These are phyloP conservation scores for Annona squamosa DNA, from an alignment of 164 flowering plant genomes.

Conservation along the genomic window DNA sequence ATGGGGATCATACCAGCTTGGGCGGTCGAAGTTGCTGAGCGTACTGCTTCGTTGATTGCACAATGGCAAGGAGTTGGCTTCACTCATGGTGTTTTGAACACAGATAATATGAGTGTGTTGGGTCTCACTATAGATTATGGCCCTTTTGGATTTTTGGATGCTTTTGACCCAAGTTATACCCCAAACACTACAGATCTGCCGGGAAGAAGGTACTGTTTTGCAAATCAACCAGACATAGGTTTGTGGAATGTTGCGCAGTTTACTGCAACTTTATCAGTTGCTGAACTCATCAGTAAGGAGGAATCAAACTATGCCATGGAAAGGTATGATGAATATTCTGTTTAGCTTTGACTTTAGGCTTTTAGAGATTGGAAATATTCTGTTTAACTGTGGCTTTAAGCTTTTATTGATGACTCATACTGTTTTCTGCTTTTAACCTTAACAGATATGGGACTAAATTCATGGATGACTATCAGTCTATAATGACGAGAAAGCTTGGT, in stretches of 20 bases:
- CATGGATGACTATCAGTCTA: slow-evolving; percentile 96
- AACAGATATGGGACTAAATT: slow-evolving; percentile 90
- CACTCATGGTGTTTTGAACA: slow-evolving; percentile 95
- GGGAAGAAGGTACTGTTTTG: slow-evolving; percentile 96
- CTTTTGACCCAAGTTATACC: slow-evolving; percentile 95
- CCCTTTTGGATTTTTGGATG: slow-evolving; percentile 96
- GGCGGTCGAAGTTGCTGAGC: slow-evolving; percentile 93
- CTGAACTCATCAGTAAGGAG: slow-evolving; percentile 63
- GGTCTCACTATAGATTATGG: slow-evolving; percentile 99
- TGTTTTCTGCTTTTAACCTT: slow-evolving; percentile 2
- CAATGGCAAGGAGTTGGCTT: slow-evolving; percentile 99
- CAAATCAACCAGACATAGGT: slow-evolving; percentile 96
- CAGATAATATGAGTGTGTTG: slow-evolving; percentile 94
- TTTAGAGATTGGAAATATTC: too few relatives aligned
- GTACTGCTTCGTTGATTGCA: slow-evolving; percentile 89
- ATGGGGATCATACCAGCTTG: slow-evolving; percentile 56
- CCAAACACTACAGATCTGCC: slow-evolving; percentile 99
- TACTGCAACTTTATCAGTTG: slow-evolving; percentile 60
- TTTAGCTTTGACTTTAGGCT: background rate
- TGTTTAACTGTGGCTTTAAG: background rate
- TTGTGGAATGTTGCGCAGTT: slow-evolving; percentile 96
- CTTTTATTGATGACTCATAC: background rate
- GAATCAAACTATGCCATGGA: slow-evolving; percentile 97
- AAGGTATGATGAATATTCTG: slow-evolving; percentile 38
- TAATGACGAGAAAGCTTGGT: slow-evolving; percentile 85